Percentiles rank a stretch among this genome's conserved stretches.
phyloP scores from a whole-genome alignment of 805 yeast species.

The Candida arabinofermentans region DNA sequence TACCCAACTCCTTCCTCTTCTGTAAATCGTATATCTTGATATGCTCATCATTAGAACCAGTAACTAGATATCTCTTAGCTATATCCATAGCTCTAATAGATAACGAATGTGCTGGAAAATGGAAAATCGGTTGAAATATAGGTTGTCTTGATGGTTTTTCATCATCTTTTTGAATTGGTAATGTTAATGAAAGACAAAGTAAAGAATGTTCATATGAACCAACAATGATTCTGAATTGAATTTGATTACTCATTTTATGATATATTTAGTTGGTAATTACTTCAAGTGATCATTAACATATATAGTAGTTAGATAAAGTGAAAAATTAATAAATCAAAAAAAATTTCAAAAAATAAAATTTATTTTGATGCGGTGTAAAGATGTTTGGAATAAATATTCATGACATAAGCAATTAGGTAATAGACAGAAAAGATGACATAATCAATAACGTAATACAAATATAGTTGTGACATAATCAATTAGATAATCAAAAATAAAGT shows the following conservation, averaged over 20 bases:
- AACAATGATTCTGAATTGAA: constrained; percentile 73
- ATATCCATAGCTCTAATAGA: constrained; percentile 83
- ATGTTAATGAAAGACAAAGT: constrained; percentile 73
- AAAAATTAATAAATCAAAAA: too few relatives aligned
- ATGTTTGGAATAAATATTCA: too few relatives aligned
- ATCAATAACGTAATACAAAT: too few relatives aligned
- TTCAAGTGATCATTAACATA: background rate
- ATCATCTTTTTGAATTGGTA: constrained; percentile 34
- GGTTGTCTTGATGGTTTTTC: constrained; percentile 40
- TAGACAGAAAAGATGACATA: too few relatives aligned
- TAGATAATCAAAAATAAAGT: too few relatives aligned
- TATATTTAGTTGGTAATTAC: background rate
- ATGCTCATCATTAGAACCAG: constrained; percentile 95
- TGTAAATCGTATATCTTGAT: constrained; percentile 92
- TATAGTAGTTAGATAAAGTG: too few relatives aligned
- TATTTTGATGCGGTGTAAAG: too few relatives aligned
- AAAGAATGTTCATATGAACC: constrained; percentile 96
- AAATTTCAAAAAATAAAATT: too few relatives aligned
- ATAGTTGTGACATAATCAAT: too few relatives aligned
- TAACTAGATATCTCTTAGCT: constrained; percentile 79
- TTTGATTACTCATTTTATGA: constrained; percentile 3
- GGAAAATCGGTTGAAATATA: constrained; percentile 89
- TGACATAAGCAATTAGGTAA: too few relatives aligned
- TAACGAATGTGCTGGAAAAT: constrained; percentile 89
- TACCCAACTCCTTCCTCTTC: constrained; percentile 90